Conservation (phyloP, 192 early-diverging fungal species). For the Thoreauomyces humboldtii region DNA sequence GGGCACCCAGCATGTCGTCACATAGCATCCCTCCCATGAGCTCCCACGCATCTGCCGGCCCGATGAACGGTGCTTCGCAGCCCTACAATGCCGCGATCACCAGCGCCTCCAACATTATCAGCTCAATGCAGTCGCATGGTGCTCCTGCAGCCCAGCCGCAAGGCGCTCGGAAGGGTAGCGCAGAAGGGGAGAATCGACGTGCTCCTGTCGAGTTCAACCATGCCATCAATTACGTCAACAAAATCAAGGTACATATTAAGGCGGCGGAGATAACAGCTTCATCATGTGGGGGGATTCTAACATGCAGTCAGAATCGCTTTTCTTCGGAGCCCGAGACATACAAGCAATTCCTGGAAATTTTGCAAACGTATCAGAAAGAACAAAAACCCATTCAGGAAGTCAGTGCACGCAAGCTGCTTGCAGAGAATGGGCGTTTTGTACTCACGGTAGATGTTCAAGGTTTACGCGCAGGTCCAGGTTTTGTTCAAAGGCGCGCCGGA, state of each 20-base stretch:
- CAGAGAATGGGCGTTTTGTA: slow-evolving; percentile 1
- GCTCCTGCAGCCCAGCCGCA: slow-evolving; percentile 27
- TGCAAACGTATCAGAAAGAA: slow-evolving; percentile 98
- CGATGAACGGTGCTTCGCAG: neutral
- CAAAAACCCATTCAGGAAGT: slow-evolving; percentile 93
- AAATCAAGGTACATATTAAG: slow-evolving; percentile 78
- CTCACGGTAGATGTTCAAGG: no score
- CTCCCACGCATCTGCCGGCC: neutral
- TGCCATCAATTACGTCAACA: slow-evolving; percentile 99
- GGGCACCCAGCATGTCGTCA: neutral
- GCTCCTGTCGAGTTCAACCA: slow-evolving; percentile 93
- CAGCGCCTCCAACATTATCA: slow-evolving; percentile 31
- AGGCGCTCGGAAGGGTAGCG: slow-evolving; percentile 30
- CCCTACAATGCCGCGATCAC: slow-evolving; percentile 19
- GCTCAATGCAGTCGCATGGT: slow-evolving; percentile 27
- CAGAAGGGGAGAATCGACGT: slow-evolving; percentile 8
- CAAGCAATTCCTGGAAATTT: slow-evolving; percentile 94
- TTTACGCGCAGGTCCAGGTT: slow-evolving; percentile 90
- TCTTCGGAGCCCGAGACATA: slow-evolving; percentile 90
- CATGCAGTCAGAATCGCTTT: slow-evolving; percentile 73
- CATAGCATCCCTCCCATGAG: neutral
- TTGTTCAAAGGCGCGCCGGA: slow-evolving; percentile 86
- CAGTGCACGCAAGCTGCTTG: slow-evolving; percentile 1
- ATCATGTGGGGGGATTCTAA: slow-evolving; percentile 3
- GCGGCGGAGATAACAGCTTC: slow-evolving; percentile 3